Percentiles rank a stretch among this genome's conserved stretches.
These are phyloP conservation scores for Sesbania bispinosa DNA, from an alignment of 306 rosid genomes.

Conservation along the genomic window DNA sequence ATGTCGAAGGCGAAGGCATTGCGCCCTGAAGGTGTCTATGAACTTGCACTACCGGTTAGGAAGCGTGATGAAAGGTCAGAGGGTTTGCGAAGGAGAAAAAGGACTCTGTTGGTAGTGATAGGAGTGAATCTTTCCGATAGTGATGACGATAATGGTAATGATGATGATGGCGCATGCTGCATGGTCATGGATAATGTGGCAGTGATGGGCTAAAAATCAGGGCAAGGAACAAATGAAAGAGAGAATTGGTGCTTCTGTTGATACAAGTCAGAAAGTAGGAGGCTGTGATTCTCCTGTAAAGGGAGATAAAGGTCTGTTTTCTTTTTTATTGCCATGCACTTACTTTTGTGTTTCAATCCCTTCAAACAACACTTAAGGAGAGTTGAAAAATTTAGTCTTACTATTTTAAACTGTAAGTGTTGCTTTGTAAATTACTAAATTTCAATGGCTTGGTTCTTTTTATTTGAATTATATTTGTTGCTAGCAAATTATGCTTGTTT, in stretches of 20 bases:
- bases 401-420: not conserved
- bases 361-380: not conserved
- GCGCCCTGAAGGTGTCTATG: slow-evolving; percentile 16
- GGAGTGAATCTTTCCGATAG: not conserved
- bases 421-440: not conserved
- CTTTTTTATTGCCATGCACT: not conserved
- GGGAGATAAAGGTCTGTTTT: slow-evolving; percentile 32
- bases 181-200: slow-evolving; percentile 6
- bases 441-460: not conserved
- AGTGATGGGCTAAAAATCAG: slow-evolving; percentile 1
- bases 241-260: not conserved
- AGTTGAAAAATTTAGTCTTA: not conserved
- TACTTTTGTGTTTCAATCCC: not conserved
- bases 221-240: slow-evolving; percentile 18
- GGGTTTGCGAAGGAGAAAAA: not conserved
- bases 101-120: too few species aligned
- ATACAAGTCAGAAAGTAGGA: too few species aligned
- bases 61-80: not conserved
- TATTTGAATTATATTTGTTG: not conserved
- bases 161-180: not conserved
- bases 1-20: slow-evolving; percentile 3
- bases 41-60: not conserved
- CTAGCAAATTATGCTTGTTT: not conserved
- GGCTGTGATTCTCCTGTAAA: too few species aligned
- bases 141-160: too few species aligned